phyloP scores from a whole-genome alignment of 83 land plant genomes.

The Picea abies region DNA sequence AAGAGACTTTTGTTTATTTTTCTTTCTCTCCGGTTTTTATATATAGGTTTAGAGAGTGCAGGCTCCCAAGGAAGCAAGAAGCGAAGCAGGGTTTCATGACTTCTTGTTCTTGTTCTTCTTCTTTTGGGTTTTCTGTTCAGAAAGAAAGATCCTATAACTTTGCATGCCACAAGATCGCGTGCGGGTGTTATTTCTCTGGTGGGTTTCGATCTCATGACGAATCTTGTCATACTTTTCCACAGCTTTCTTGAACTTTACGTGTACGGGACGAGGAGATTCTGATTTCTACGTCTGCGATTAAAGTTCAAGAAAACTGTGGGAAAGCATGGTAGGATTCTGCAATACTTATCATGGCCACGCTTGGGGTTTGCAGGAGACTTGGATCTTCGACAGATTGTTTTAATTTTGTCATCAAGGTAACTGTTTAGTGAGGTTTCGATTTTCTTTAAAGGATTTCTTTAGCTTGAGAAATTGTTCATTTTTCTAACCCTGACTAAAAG shows the following conservation, averaged over 20 bases:
- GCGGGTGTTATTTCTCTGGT: too few species aligned
- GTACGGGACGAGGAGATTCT: not conserved
- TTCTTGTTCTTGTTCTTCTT: not conserved
- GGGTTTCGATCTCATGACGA: not conserved
- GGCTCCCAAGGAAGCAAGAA: not conserved
- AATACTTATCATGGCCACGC: not conserved
- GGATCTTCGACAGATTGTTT: not conserved
- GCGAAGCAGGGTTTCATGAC: not conserved
- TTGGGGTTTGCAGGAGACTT: too few species aligned
- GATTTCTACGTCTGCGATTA: not conserved
- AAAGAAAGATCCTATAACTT: too few species aligned
- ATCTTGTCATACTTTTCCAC: constrained; percentile 13
- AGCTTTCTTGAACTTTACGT: constrained; percentile 14
- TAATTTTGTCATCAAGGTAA: not conserved
- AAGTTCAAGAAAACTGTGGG: constrained; percentile 19
- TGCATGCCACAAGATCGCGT: too few species aligned
- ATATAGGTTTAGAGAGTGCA: not conserved
- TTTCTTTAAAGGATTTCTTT: not conserved
- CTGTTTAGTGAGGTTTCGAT: not conserved
- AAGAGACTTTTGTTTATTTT: too few species aligned
- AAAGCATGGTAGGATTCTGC: constrained; percentile 13
- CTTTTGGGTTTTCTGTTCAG: not conserved
- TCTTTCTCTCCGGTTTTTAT: too few species aligned
- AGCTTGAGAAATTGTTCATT: not conserved
- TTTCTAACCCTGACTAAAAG: not conserved